Conservation (phyloP, 306 rosid species). For the Dalbergia oliveri region DNA sequence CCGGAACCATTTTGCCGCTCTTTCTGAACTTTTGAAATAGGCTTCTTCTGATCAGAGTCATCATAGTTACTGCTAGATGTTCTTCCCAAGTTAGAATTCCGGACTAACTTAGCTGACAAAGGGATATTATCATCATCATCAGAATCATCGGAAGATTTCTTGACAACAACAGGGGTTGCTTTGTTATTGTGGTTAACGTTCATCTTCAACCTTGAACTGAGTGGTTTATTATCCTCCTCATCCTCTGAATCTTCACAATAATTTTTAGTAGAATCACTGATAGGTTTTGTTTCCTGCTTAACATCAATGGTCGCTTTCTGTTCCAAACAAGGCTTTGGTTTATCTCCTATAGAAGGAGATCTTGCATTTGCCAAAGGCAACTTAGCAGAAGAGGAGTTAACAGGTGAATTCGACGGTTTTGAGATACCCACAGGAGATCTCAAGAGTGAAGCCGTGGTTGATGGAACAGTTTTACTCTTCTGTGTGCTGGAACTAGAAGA, state of each 20-base stretch:
- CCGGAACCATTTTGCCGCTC: conserved; percentile 50
- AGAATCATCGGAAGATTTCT: conserved; percentile 52
- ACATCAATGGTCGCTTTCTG: conserved; percentile 38
- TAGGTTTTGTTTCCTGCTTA: conserved; percentile 40
- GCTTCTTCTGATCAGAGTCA: conserved; percentile 49
- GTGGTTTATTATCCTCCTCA: conserved; percentile 55
- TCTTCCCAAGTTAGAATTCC: conserved; percentile 49
- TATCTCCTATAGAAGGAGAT: conserved; percentile 3
- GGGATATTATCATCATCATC: conserved; percentile 55
- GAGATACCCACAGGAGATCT: conserved; percentile 46
- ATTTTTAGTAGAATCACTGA: conserved; percentile 6
- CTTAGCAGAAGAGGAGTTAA: conserved; percentile 35
- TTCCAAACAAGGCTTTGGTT: conserved; percentile 32
- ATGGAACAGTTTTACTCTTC: conserved; percentile 39
- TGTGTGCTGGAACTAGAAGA: conserved; percentile 46
- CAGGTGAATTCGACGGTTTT: conserved; percentile 37
- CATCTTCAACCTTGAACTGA: conserved; percentile 46
- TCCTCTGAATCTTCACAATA: conserved; percentile 52
- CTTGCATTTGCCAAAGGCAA: neutral
- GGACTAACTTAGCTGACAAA: conserved; percentile 46
- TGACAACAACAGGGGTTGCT: conserved; percentile 28
- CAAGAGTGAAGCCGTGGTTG: conserved; percentile 32
- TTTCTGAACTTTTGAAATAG: conserved; percentile 46
- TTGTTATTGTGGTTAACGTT: conserved; percentile 46
- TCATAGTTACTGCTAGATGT: conserved; percentile 36